Evolutionary conservation across 1,284 basidiomycete genomes (phyloP), one percentile per base, ranked within the genome.

Genomic region (Austroboletus niveus): DNA sequence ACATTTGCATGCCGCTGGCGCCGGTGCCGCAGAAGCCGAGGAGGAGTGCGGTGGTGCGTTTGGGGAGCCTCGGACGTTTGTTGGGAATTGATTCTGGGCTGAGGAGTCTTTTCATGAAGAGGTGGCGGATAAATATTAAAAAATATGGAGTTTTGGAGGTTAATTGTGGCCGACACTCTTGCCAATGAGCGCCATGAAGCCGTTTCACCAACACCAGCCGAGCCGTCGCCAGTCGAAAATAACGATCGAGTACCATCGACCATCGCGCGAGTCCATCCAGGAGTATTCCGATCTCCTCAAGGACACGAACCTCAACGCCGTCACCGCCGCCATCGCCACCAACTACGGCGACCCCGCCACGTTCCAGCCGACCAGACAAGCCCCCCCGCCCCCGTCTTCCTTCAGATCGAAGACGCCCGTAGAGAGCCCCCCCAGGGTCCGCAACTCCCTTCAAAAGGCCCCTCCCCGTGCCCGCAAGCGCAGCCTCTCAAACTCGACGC

Each of bases 1-100:
- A 96, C 94, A 97, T 92, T 73, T 99, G 96, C 85, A 98, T 96
- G 27, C 96, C 96, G 60, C 82, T 89, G 69, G 89, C 98, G 1
- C 88, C 86, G 4, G 86, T 82, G 8, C 88, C 89, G 66, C 87
- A 89, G 59, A 90, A 92, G 4, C 89, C 89, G 39, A 92, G 76
- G 42, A 91, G 72, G 48, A 92, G 64, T 1, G 87, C 89, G 47
- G 82, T 84, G 67, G 82, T 80, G 53, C 84, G 77, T 67, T 92
- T 92, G 5, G 90, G 87, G 20, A 87, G 70, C 34, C 88, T 76
- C 22, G 75, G 77, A 1, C 61, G 65, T 52, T 72, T 75, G 8
- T 17, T 17, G 17, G 17, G 17, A 17, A 17, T 17, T 68, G 63
- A 0, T n/a, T 53, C 51, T 11, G 30, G 55, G 42, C 56, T 8